These are phyloP conservation scores for Monilinia fructicola DNA, from an alignment of 2,329 filamentous ascomycete genomes.

Conservation along the genomic window DNA sequence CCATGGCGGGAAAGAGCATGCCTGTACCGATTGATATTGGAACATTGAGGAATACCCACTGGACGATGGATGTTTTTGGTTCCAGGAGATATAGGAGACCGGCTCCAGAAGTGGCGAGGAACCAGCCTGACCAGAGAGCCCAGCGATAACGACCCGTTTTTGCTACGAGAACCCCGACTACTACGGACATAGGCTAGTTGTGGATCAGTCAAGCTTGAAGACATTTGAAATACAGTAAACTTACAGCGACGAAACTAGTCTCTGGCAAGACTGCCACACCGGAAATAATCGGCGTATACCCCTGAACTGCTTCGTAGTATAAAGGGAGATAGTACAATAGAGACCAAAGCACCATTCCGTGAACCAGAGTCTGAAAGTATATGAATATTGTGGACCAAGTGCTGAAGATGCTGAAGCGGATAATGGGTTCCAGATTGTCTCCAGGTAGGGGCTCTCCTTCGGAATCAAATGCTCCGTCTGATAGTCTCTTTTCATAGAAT, in stretches of 20 bases:
- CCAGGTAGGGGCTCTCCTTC: conserved; percentile 33
- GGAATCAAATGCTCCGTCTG: conserved; percentile 31
- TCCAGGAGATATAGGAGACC: conserved; percentile 55
- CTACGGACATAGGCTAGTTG: conserved; percentile 51
- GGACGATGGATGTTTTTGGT: conserved; percentile 49
- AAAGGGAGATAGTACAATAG: conserved; percentile 56
- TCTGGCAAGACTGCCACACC: conserved; percentile 59
- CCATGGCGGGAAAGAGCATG: conserved; percentile 63
- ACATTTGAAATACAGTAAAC: conserved; percentile 29
- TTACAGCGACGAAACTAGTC: conserved; percentile 60
- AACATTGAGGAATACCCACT: conserved; percentile 62
- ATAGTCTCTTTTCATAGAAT: conserved; percentile 49
- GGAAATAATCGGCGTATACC: conserved; percentile 52
- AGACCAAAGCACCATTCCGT: conserved; percentile 57
- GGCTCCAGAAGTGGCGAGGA: conserved; percentile 55
- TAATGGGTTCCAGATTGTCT: conserved; percentile 39
- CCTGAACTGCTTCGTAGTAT: conserved; percentile 53
- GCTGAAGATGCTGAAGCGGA: conserved; percentile 47
- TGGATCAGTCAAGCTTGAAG: conserved; percentile 51
- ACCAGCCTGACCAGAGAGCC: conserved; percentile 59
- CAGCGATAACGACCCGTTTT: conserved; percentile 58
- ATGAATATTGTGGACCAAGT: conserved; percentile 51
- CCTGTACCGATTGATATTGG: conserved; percentile 64
- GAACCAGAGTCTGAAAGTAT: conserved; percentile 55
- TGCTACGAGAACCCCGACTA: conserved; percentile 55